Evolutionary conservation across 805 yeast species (phyloP).

Genomic region (Pichia occidentalis): DNA sequence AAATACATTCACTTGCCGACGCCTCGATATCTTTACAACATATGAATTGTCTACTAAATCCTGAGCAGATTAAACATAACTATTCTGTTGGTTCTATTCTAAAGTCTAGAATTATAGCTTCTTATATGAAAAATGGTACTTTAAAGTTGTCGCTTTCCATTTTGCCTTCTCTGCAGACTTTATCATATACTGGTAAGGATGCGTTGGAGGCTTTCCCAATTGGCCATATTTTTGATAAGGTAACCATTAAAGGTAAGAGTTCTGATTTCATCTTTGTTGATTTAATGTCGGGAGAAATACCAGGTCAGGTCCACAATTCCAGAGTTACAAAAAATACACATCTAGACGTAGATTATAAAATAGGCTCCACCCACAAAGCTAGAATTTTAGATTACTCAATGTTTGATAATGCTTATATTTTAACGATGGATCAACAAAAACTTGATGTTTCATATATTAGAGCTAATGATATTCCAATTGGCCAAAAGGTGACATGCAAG

Average conservation of each 20-base stretch:
- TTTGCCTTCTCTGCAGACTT: conserved; percentile 46
- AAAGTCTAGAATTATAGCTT: conserved; percentile 65
- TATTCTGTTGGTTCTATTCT: conserved; percentile 62
- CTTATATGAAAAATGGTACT: conserved; percentile 40
- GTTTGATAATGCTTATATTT: conserved; percentile 57
- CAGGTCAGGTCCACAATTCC: conserved; percentile 78
- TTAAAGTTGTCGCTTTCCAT: conserved; percentile 61
- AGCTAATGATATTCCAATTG: conserved; percentile 67
- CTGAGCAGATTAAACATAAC: conserved; percentile 47
- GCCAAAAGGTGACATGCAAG: conserved; percentile 54
- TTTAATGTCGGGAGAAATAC: conserved; percentile 43
- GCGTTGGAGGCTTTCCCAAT: conserved; percentile 62
- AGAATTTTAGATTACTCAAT: conserved; percentile 67
- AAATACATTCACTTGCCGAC: conserved; percentile 66
- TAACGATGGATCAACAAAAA: conserved; percentile 63
- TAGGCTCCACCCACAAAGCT: conserved; percentile 66
- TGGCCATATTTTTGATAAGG: conserved; percentile 63
- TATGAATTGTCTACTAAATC: conserved; percentile 35
- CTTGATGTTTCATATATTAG: conserved; percentile 62
- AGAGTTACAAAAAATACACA: conserved; percentile 47
- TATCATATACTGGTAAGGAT: conserved; percentile 23
- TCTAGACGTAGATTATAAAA: conserved; percentile 42
- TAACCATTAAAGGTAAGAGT: conserved; percentile 56
- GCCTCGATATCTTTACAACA: conserved; percentile 70
- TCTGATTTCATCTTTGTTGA: conserved; percentile 49